These are phyloP conservation scores for Geosmithia morbida DNA, from an alignment of 2,329 filamentous ascomycete genomes.

Conservation along the genomic window DNA sequence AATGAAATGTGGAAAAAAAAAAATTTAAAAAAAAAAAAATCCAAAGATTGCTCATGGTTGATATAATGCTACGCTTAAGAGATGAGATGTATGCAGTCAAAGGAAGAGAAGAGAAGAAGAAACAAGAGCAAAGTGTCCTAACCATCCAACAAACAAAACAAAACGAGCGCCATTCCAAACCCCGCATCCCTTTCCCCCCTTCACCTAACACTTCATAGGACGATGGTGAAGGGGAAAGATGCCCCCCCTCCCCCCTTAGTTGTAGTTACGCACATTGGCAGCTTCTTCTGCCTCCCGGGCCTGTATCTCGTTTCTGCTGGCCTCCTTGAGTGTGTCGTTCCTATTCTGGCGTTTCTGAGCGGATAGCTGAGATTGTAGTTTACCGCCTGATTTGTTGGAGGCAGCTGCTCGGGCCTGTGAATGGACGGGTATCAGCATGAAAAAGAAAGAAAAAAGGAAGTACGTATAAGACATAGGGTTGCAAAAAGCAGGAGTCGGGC, in stretches of 20 bases:
- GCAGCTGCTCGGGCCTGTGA: constrained; percentile 52
- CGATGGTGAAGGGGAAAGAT: no score
- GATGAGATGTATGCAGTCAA: no score
- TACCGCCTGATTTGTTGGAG: constrained; percentile 44
- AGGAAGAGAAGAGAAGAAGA: not conserved
- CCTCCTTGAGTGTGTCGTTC: constrained; percentile 50
- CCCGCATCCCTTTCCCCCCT: not conserved
- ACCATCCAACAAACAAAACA: not conserved
- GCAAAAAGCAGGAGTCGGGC: no score
- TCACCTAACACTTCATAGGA: not conserved
- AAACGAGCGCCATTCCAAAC: not conserved
- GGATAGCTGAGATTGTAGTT: constrained; percentile 55
- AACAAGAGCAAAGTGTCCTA: no score
- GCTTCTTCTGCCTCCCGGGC: constrained; percentile 54
- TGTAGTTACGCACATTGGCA: constrained; percentile 18
- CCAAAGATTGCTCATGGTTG: no score
- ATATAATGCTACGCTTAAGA: no score
- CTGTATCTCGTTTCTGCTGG: constrained; percentile 50
- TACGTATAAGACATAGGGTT: no score
- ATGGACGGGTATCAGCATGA: no score
- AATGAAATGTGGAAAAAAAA: no score
- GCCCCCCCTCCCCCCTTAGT: constrained; percentile 10
- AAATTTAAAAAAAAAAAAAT: no score
- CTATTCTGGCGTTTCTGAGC: constrained; percentile 65
- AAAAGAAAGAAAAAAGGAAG: no score